Evolutionary conservation across 306 rosid species (phyloP).

Genomic region (Spatholobus suberectus): DNA sequence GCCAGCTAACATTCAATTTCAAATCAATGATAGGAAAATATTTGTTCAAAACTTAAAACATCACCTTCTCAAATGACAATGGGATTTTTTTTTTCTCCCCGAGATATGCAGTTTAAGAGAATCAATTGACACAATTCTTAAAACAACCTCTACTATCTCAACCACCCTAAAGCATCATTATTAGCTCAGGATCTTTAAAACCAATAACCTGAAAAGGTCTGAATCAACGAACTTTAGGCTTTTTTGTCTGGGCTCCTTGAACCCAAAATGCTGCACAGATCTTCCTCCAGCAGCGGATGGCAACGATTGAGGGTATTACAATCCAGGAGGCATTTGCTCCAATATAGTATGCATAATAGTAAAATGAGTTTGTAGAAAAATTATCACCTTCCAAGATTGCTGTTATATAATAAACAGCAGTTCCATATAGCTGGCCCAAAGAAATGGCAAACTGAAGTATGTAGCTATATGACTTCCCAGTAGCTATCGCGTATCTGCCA

Average conservation of each 20-base stretch:
- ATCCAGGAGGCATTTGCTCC: slow-evolving; percentile 80
- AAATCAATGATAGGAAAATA: background rate
- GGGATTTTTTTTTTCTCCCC: background rate
- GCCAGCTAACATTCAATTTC: background rate
- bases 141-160: slow-evolving; percentile 9
- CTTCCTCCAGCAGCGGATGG: slow-evolving; percentile 79
- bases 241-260: slow-evolving; percentile 63
- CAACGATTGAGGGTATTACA: slow-evolving; percentile 69
- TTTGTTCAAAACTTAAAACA: slow-evolving; percentile 14
- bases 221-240: slow-evolving; percentile 70
- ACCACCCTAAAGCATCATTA: background rate
- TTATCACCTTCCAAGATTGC: slow-evolving; percentile 81
- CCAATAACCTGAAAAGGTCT: slow-evolving; percentile 5
- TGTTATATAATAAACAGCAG: slow-evolving; percentile 70
- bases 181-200: slow-evolving; percentile 9
- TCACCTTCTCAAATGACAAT: background rate
- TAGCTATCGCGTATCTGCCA: slow-evolving; percentile 81
- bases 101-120: background rate
- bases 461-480: slow-evolving; percentile 73
- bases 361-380: slow-evolving; percentile 61
- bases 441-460: slow-evolving; percentile 88
- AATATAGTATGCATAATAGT: slow-evolving; percentile 80
- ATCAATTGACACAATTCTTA: slow-evolving; percentile 23
- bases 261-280: slow-evolving; percentile 59
- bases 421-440: slow-evolving; percentile 86